Conservation (phyloP, 2,329 filamentous ascomycete genomes). For the Fusarium domesticum region DNA sequence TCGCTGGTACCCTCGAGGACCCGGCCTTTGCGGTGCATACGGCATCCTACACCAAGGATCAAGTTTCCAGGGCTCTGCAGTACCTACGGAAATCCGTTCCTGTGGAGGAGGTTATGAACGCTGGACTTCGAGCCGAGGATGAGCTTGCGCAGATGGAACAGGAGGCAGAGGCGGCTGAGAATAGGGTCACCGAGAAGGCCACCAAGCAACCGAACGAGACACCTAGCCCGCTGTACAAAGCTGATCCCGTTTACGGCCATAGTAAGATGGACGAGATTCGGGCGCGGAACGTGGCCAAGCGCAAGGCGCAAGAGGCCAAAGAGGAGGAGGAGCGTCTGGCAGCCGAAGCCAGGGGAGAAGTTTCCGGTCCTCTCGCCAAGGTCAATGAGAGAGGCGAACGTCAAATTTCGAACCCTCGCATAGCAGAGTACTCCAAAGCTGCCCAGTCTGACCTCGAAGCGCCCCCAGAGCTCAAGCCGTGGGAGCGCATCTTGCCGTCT, state of each 20-base stretch:
- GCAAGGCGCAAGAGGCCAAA: slow-evolving; percentile 45
- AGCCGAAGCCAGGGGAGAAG: slow-evolving; percentile 41
- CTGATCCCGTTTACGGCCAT: slow-evolving; percentile 55
- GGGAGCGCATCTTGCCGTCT: slow-evolving; percentile 55
- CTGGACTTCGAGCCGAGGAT: slow-evolving; percentile 60
- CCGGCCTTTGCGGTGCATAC: slow-evolving; percentile 51
- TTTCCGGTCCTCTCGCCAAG: slow-evolving; percentile 43
- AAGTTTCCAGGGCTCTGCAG: slow-evolving; percentile 47
- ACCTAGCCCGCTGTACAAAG: slow-evolving; percentile 27
- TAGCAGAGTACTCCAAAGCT: slow-evolving; percentile 41
- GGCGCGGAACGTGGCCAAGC: slow-evolving; percentile 48
- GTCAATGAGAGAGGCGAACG: slow-evolving; percentile 36
- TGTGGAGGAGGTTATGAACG: slow-evolving; percentile 60
- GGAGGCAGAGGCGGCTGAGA: slow-evolving; percentile 28
- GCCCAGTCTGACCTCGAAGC: slow-evolving; percentile 50
- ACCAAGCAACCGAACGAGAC: slow-evolving; percentile 24
- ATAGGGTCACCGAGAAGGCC: slow-evolving; percentile 21
- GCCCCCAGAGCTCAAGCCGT: slow-evolving; percentile 48
- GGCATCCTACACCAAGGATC: slow-evolving; percentile 38
- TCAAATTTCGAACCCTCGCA: slow-evolving; percentile 38
- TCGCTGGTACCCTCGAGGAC: slow-evolving; percentile 62
- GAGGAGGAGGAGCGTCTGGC: slow-evolving; percentile 41
- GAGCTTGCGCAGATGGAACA: slow-evolving; percentile 55
- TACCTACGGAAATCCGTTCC: slow-evolving; percentile 55
- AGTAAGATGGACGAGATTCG: slow-evolving; percentile 57